A percentile compares a stretch with the other conserved stretches of the same genome.
phyloP scores from a whole-genome alignment of 352 stramenopile species.

The Pythium pectinolyticum region DNA sequence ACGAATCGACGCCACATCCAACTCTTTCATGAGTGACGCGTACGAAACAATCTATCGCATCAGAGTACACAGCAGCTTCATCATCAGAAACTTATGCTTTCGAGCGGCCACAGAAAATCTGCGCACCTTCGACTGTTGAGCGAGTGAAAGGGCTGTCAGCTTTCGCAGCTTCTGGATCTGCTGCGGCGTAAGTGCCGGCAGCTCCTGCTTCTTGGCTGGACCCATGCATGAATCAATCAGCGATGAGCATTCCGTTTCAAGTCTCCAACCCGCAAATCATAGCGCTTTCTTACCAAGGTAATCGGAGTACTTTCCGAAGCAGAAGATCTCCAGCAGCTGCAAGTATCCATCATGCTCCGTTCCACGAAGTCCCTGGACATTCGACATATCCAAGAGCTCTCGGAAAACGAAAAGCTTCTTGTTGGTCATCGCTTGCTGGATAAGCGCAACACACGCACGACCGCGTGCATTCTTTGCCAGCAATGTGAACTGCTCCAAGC shows the following conservation, averaged over 20 bases:
- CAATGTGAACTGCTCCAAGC: conserved; percentile 92
- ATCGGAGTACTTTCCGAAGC: conserved; percentile 86
- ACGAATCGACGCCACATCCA: conserved; percentile 79
- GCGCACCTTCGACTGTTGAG: conserved; percentile 76
- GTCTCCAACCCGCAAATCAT: too few species aligned
- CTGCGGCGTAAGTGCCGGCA: conserved; percentile 65
- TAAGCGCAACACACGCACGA: conserved; percentile 88
- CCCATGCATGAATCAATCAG: background rate
- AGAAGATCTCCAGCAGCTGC: conserved; percentile 88
- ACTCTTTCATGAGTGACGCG: conserved; percentile 64
- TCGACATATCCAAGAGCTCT: conserved; percentile 90
- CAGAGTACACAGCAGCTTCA: background rate
- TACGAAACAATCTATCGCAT: conserved; percentile 77
- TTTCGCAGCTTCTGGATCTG: conserved; percentile 88
- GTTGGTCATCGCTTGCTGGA: conserved; percentile 91
- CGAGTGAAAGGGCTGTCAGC: conserved; percentile 86
- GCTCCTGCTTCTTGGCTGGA: conserved; percentile 52
- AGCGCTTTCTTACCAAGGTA: conserved; percentile 82
- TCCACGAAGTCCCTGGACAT: conserved; percentile 79
- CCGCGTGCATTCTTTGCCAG: conserved; percentile 90
- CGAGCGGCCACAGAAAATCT: background rate
- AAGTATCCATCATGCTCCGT: conserved; percentile 80
- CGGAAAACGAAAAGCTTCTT: conserved; percentile 94
- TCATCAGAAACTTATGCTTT: background rate
- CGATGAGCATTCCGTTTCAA: too few species aligned